A percentile compares a stretch with the other conserved stretches of the same genome.
These are phyloP conservation scores for Stevia rebaudiana DNA, from an alignment of 140 eudicot species.

Conservation along the genomic window DNA sequence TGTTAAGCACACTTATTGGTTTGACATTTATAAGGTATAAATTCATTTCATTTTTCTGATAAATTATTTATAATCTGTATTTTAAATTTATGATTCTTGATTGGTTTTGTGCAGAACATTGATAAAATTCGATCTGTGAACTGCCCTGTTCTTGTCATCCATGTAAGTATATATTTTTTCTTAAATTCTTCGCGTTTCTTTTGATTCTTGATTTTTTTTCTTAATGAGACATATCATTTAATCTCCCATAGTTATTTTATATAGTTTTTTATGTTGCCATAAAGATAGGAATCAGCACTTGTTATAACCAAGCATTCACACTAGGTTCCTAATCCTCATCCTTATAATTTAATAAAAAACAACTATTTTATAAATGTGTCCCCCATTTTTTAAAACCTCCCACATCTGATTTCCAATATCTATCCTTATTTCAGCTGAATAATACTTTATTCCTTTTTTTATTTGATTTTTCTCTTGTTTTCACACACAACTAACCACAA, in stretches of 20 bases:
- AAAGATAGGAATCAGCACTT: background rate
- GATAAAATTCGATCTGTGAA: conserved; percentile 82
- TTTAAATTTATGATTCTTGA: conserved; percentile 14
- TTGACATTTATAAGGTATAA: conserved; percentile 82
- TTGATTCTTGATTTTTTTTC: background rate
- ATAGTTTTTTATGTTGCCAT: background rate
- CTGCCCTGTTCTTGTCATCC: conserved; percentile 84
- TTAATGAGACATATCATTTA: background rate
- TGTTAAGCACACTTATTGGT: conserved; percentile 89
- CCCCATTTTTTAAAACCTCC: too few relatives aligned
- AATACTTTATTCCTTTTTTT: too few relatives aligned
- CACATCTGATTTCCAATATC: too few relatives aligned
- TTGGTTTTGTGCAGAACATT: conserved; percentile 62
- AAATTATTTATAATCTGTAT: background rate
- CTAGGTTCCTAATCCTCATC: too few relatives aligned
- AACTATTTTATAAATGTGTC: too few relatives aligned
- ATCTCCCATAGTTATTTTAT: background rate
- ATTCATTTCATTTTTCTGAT: conserved; percentile 12
- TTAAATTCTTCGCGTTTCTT: background rate
- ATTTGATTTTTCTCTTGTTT: too few relatives aligned
- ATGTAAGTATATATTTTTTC: conserved; percentile 54
- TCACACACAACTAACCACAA: too few relatives aligned
- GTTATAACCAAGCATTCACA: too few relatives aligned
- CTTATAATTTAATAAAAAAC: too few relatives aligned
- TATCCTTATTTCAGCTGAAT: too few relatives aligned